Evolutionary conservation across 345 rosid species (phyloP), one percentile per base, ranked within the genome.

Genomic region (Citrus inodora): DNA sequence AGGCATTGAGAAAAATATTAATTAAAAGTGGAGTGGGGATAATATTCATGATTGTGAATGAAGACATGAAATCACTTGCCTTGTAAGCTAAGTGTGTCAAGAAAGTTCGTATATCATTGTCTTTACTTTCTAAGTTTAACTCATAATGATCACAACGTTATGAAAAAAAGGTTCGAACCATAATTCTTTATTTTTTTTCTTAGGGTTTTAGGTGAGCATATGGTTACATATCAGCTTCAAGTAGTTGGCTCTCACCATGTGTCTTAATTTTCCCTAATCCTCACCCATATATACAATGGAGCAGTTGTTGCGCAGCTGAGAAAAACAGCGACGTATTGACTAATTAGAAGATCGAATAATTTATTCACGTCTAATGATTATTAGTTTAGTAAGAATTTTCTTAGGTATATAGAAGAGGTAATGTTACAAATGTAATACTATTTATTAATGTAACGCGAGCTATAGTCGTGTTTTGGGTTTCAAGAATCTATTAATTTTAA

Each of bases 81-180:
- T 88, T 90, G 55, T 38, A 94, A 90, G 98, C 80, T 70, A 91
- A 87, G 92, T 83, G 71, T 60, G 25, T 74, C 60, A 24, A 60
- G 73, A 84, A 83, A 85, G 92, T 75, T 87, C 75, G 28, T 66
- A 76, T 53, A 84, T 91, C 92, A 87, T 81, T 87, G 70, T 88
- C 97, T 68, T 73, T 73, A 24, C 37, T 30, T 64, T 27, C 4
- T 63, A 4, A 22, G 10, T 63, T 6, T 75, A 10, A 63, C 67
- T 63, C 67, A 28, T 63, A 4, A 9, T 63, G 28, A 22, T 32
- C 33, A 62, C 32, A 30, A 65, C 10, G 37, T 70, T 16, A 16
- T 16, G 73, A 17, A 48, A 37, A 35, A 24, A 48, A 37, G 17
- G 51, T 46, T 3, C 17, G 60, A 16, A 48, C 48, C 48, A 14